Evolutionary conservation across 805 yeast genomes (phyloP), one percentile per base, ranked within the genome.

Genomic region (Sugiyamaella americana): DNA sequence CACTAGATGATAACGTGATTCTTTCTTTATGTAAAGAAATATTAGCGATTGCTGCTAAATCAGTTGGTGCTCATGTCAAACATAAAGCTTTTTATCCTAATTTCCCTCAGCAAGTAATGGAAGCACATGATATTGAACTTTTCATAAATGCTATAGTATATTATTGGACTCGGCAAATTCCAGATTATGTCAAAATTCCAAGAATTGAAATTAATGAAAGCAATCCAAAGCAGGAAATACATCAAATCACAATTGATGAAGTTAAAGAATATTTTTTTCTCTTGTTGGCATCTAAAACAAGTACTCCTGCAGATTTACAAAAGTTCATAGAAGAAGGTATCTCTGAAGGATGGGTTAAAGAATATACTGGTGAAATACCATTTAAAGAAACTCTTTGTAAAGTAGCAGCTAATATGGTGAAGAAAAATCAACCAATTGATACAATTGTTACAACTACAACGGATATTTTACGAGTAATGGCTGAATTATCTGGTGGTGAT

Each of bases 21-120:
- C 13, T 13, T 26, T 26, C 32, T 8, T 13, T 26, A 13, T 26
- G 8, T 13, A 26, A 8, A 8, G 32, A 26, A 13, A 11, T 44
- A 6, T 21, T 44, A 38, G 10, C 10, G 6, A 23, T 44, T n/a
- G 47, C 44, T 4, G 40, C 29, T 17, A 30, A 18, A 3, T 37
- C 37, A 2, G 21, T 22, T 2, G 47, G 44, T 19, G 45, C 37
- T 6, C 39, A 40, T 24, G 46, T 43, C 6, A n/a, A 22, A 13
- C 23, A 29, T 20, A 35, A 38, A 17, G 26, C 37, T 38, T 20
- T 44, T 17, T 44, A 44, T 26, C 44, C 44, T 4, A 44, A 44
- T 38, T 44, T 44, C 41, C 47, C 47, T 4, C 39, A 32, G 13
- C 43, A 44, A 29, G 47, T 44, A 11, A 44, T 44, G 47, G 40